phyloP scores from a whole-genome alignment of 257 asterid species.

The Misopates orontium region DNA sequence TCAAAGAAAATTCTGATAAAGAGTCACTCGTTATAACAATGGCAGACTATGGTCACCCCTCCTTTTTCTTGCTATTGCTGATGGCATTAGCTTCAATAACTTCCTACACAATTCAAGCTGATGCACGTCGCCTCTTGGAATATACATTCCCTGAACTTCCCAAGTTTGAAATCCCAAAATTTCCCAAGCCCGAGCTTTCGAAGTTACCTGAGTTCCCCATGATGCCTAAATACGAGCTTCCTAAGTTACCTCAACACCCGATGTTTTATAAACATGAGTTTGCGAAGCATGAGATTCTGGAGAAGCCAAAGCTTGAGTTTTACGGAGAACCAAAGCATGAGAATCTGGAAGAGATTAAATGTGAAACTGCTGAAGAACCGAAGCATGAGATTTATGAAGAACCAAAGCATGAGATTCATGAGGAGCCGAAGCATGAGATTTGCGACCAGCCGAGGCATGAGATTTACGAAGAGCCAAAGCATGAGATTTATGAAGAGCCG shows the following conservation, averaged over 20 bases:
- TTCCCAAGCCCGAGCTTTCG: slow-evolving; percentile 17
- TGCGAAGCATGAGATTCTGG: neutral
- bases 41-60: neutral
- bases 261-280: too few relatives aligned
- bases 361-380: too few relatives aligned
- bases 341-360: too few relatives aligned
- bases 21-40: neutral
- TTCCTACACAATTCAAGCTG: slow-evolving; percentile 2
- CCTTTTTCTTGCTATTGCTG: slow-evolving; percentile 11
- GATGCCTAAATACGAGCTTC: neutral
- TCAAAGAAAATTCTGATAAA: slow-evolving; percentile 4
- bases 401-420: too few relatives aligned
- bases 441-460: neutral
- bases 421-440: neutral
- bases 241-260: too few relatives aligned
- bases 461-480: neutral
- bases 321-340: too few relatives aligned
- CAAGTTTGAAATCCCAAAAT: neutral
- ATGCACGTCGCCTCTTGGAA: slow-evolving; percentile 34
- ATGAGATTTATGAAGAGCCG: neutral
- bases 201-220: neutral
- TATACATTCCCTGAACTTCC: neutral
- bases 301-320: too few relatives aligned
- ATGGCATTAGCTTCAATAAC: neutral
- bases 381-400: too few relatives aligned